These are phyloP conservation scores for Auxenochlorella protothecoides DNA, from an alignment of 139 green algal species.

Conservation along the genomic window DNA sequence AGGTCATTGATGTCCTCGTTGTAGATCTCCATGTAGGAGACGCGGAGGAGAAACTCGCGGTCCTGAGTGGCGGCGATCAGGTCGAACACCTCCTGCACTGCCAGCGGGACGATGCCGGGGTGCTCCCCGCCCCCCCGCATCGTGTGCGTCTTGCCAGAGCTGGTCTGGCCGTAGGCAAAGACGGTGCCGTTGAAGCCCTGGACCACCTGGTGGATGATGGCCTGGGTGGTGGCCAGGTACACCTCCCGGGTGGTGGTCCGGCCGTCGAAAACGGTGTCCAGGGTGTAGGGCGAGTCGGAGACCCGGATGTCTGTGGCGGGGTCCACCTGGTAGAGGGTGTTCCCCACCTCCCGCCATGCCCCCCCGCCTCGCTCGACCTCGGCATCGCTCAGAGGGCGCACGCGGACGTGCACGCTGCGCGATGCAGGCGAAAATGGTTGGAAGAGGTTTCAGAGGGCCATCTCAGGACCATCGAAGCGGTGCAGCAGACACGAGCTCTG, in stretches of 20 bases:
- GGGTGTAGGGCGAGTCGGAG: slow-evolving; percentile 42
- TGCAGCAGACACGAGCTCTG: neutral
- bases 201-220: slow-evolving; percentile 67
- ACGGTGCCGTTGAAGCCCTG: slow-evolving; percentile 81
- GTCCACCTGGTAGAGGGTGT: slow-evolving; percentile 37
- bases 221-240: slow-evolving; percentile 49
- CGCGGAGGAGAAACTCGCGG: slow-evolving; percentile 84
- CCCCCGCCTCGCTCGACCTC: slow-evolving; percentile 40
- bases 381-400: slow-evolving; percentile 64
- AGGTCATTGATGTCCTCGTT: slow-evolving; percentile 97
- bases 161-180: slow-evolving; percentile 96
- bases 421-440: neutral
- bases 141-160: slow-evolving; percentile 90
- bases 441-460: neutral
- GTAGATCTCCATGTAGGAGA: slow-evolving; percentile 99
- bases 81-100: slow-evolving; percentile 71
- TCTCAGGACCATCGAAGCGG: neutral
- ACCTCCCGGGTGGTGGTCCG: slow-evolving; percentile 44
- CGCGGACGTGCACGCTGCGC: slow-evolving; percentile 66
- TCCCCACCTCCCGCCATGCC: slow-evolving; percentile 57
- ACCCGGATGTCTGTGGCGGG: slow-evolving; percentile 1
- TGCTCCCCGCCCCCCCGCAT: slow-evolving; percentile 67
- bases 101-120: slow-evolving; percentile 73
- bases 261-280: slow-evolving; percentile 72
- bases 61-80: slow-evolving; percentile 47